A percentile compares a stretch with the other conserved stretches of the same genome.
These are phyloP conservation scores for Aristolochia fimbriata DNA, from an alignment of 164 flowering plant genomes.

Conservation along the genomic window DNA sequence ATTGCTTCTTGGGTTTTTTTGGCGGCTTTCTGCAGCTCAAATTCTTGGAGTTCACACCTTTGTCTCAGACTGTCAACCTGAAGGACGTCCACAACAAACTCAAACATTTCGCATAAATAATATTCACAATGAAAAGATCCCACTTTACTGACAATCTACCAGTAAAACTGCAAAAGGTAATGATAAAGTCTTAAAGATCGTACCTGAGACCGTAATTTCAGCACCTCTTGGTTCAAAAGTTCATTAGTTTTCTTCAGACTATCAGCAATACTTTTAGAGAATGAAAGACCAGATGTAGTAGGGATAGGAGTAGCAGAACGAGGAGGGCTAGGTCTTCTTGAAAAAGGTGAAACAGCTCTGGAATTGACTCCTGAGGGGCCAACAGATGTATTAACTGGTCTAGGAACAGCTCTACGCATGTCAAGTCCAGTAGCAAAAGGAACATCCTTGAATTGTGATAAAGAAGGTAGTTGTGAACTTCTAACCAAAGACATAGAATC, in stretches of 20 bases:
- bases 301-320: slow-evolving; percentile 94
- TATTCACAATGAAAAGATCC: background rate
- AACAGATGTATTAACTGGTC: slow-evolving; percentile 39
- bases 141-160: background rate
- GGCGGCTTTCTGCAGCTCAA: slow-evolving; percentile 69
- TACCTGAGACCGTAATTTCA: slow-evolving; percentile 81
- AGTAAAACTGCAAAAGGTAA: slow-evolving; percentile 1
- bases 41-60: slow-evolving; percentile 76
- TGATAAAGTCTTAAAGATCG: background rate
- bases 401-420: slow-evolving; percentile 43
- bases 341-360: slow-evolving; percentile 91
- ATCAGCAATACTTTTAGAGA: slow-evolving; percentile 79
- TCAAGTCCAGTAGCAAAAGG: slow-evolving; percentile 46
- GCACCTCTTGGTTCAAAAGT: slow-evolving; percentile 82
- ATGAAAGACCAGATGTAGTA: slow-evolving; percentile 84
- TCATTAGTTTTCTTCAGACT: slow-evolving; percentile 97
- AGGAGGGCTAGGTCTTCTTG: slow-evolving; percentile 92
- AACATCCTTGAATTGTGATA: slow-evolving; percentile 62
- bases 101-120: background rate
- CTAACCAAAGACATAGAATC: slow-evolving; percentile 57
- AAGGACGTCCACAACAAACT: slow-evolving; percentile 16
- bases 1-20: slow-evolving; percentile 81
- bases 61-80: slow-evolving; percentile 77
- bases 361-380: slow-evolving; percentile 56
- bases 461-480: slow-evolving; percentile 54